These are phyloP conservation scores for Fusarium nisikadoi DNA, from an alignment of 2,329 filamentous ascomycete species.

Conservation along the genomic window DNA sequence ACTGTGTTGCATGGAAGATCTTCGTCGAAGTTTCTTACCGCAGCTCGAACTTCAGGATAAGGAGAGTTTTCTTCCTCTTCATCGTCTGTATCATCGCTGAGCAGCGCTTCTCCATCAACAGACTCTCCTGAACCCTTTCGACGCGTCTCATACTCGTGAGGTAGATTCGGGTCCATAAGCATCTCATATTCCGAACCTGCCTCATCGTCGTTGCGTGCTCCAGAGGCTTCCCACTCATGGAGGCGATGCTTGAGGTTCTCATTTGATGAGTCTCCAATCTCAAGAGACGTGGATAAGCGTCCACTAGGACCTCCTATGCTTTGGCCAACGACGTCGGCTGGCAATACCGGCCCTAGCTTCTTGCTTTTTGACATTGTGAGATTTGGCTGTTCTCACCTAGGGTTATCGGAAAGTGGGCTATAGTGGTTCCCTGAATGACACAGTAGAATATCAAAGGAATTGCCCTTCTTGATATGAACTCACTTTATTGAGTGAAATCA, in stretches of 20 bases:
- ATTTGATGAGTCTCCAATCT: slow-evolving; percentile 37
- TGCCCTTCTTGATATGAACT: neutral
- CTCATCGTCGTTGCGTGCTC: slow-evolving; percentile 52
- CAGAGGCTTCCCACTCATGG: slow-evolving; percentile 56
- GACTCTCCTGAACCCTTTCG: slow-evolving; percentile 29
- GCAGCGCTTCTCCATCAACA: slow-evolving; percentile 40
- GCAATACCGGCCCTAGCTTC: slow-evolving; percentile 7
- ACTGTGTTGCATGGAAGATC: slow-evolving; percentile 74
- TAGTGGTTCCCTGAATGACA: no score
- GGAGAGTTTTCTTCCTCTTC: slow-evolving; percentile 62
- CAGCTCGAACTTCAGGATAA: slow-evolving; percentile 73
- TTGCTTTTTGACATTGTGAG: slow-evolving; percentile 12
- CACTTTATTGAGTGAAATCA: neutral
- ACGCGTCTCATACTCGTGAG: slow-evolving; percentile 56
- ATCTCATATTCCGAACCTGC: slow-evolving; percentile 65
- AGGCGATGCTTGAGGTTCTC: slow-evolving; percentile 48
- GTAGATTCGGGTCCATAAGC: slow-evolving; percentile 64
- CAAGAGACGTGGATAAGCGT: slow-evolving; percentile 44
- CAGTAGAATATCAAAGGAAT: neutral
- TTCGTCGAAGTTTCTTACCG: slow-evolving; percentile 72
- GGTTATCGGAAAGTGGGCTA: neutral
- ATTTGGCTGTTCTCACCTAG: neutral
- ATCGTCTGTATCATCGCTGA: slow-evolving; percentile 50
- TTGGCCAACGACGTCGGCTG: slow-evolving; percentile 40
- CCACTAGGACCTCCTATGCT: slow-evolving; percentile 41